Percentiles rank a stretch among this genome's conserved stretches.
Evolutionary conservation across 2,329 filamentous ascomycete species (phyloP).

Genomic region (Aspergillus sclerotialis): DNA sequence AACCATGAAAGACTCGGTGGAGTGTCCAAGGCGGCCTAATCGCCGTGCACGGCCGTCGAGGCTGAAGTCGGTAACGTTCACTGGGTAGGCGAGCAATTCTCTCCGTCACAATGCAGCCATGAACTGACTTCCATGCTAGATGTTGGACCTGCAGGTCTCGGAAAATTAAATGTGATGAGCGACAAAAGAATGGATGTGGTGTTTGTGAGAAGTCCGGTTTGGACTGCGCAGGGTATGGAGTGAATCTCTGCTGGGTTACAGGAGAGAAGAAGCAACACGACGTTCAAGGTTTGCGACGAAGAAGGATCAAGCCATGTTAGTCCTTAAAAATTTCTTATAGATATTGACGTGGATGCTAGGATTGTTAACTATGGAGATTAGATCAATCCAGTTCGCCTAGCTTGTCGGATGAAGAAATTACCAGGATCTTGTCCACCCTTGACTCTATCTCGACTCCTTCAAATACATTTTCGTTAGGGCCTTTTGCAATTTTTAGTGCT

Average conservation of each 20-base stretch:
- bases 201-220: constrained; percentile 5
- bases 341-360: no score
- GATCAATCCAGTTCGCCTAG: neutral
- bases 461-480: constrained; percentile 2
- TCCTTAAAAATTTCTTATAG: no score
- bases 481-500: constrained; percentile 5
- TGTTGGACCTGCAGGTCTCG: constrained; percentile 10
- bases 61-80: constrained; percentile 2
- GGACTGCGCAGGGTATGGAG: constrained; percentile 6
- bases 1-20: no score
- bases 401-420: neutral
- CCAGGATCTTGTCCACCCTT: constrained; percentile 2
- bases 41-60: no score
- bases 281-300: neutral
- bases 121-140: neutral
- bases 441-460: constrained; percentile 1
- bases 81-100: constrained; percentile 3
- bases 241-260: constrained; percentile 6
- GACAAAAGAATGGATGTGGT: constrained; percentile 6
- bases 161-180: constrained; percentile 9
- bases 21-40: no score
- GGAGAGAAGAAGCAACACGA: constrained; percentile 2
- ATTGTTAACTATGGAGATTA: constrained; percentile 5
- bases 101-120: neutral
- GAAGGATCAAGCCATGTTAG: constrained; percentile 4